phyloP scores from a whole-genome alignment of 495 filamentous ascomycete genomes.

The Hypoxylon intermedium region DNA sequence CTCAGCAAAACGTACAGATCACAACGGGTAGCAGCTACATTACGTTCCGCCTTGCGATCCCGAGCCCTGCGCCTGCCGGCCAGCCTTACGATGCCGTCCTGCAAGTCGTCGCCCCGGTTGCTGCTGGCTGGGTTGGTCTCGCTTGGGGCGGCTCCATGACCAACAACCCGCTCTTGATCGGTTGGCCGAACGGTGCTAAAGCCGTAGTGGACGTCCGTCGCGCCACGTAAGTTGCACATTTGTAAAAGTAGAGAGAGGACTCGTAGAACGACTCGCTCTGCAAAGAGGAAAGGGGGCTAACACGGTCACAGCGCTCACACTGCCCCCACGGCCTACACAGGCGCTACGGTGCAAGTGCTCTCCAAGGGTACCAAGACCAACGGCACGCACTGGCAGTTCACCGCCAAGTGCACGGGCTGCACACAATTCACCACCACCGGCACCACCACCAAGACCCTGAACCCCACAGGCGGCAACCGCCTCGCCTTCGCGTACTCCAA shows the following conservation, averaged over 20 bases:
- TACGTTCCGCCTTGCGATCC: slow-evolving; percentile 52
- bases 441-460: slow-evolving; percentile 41
- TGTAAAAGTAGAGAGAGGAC: too few species aligned
- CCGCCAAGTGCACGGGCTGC: slow-evolving; percentile 53
- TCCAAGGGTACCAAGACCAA: slow-evolving; percentile 48
- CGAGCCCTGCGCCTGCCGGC: slow-evolving; percentile 35
- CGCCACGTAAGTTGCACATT: slow-evolving; percentile 44
- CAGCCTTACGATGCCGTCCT: slow-evolving; percentile 50
- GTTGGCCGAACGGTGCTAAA: slow-evolving; percentile 44
- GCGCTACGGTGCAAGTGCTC: slow-evolving; percentile 44
- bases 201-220: slow-evolving; percentile 44
- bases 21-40: slow-evolving; percentile 43
- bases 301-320: slow-evolving; percentile 40
- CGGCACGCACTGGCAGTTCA: slow-evolving; percentile 55
- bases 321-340: slow-evolving; percentile 41
- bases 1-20: slow-evolving; percentile 49
- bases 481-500: slow-evolving; percentile 54
- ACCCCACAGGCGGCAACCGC: slow-evolving; percentile 47
- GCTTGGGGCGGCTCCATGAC: slow-evolving; percentile 54
- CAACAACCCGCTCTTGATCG: slow-evolving; percentile 48
- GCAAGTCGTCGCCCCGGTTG: slow-evolving; percentile 51
- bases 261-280: slow-evolving; percentile 15
- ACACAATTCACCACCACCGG: slow-evolving; percentile 42
- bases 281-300: slow-evolving; percentile 8
- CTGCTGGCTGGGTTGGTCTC: slow-evolving; percentile 53